Evolutionary conservation across 73 alveolate species (phyloP), one percentile per base, ranked within the genome.

Genomic region (Paramecium tetraurelia): DNA sequence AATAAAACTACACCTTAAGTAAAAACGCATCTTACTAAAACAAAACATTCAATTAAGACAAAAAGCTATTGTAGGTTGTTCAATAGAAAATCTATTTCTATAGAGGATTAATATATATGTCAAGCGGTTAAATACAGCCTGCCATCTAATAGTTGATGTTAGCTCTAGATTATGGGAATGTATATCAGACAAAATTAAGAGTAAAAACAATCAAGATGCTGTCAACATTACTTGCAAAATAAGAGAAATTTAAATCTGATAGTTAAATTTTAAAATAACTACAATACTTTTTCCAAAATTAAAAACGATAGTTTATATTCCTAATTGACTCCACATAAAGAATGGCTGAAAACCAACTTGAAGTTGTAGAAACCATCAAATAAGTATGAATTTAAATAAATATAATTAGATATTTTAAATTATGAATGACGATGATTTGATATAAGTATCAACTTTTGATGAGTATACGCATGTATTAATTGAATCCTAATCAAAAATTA

Each of bases 131-230:
- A 44, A 44, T 31, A 20, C 46, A 41, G 16, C 70, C 90, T 40
- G 46, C 90, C 5, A 41, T 63, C 6, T 46, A 80, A 80, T 46
- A 80, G 14, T 46, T 80, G 18, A 80, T 80, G 90, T 22, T 80
- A 44, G 90, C 90, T 35, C 24, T 80, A 9, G 90, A 80, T 33
- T 80, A 80, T 44, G 90, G 90, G 5, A 80, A 48, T 80, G 90
- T 80, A 10, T 80, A 22, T 80, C 14, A 80, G 18, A 12, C 75
- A 2, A 80, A 80, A 46, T 48, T 43, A 44, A 40, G 90, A 44
- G 90, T 80, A 14, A 41, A 80, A 10, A 44, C 90, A 8, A 80
- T 80, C 4, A 80, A 80, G 16, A 41, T 46, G 57, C 21, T 80
- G 6, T 41, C 90, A 9, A 80, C 48, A 80, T 80, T 80, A 35